Evolutionary conservation across 2,329 filamentous ascomycete species (phyloP).

Genomic region (Pseudocercospora vitis): DNA sequence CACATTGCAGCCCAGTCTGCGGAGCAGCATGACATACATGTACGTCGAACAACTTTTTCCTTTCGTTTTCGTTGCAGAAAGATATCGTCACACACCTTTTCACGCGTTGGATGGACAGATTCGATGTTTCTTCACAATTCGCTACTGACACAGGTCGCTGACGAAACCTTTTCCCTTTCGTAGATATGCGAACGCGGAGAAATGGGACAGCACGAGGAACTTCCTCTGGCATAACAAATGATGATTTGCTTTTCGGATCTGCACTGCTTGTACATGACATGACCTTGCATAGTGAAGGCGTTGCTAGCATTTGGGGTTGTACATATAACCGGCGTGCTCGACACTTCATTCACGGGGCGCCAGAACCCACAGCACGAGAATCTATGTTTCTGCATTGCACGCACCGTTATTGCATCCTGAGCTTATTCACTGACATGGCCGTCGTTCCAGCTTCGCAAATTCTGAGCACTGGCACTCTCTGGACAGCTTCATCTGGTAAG

Average conservation of each 20-base stretch:
- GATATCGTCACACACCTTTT: no score
- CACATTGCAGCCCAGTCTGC: constrained; percentile 83
- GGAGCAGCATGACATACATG: constrained; percentile 97
- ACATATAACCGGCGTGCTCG: not conserved
- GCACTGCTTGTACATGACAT: constrained; percentile 5
- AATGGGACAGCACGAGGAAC: constrained; percentile 83
- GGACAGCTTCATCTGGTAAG: constrained; percentile 29
- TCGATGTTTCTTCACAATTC: not conserved
- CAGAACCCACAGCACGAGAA: constrained; percentile 1
- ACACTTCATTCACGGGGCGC: not conserved
- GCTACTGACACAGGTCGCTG: constrained; percentile 35
- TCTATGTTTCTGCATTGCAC: no score
- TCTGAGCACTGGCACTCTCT: constrained; percentile 31
- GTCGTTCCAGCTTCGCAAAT: constrained; percentile 30
- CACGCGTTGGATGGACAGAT: no score
- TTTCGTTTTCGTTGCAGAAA: constrained; percentile 15
- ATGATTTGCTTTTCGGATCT: no score
- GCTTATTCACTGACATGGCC: constrained; percentile 16
- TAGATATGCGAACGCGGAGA: constrained; percentile 75
- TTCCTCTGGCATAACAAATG: constrained; percentile 78
- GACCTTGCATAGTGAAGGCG: constrained; percentile 18
- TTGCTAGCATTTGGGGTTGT: constrained; percentile 1
- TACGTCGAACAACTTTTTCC: constrained; percentile 56
- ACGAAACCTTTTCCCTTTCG: constrained; percentile 28
- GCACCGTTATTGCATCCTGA: not conserved